Evolutionary conservation across 208 protist species (phyloP).

Genomic region (Leishmania guyanensis): DNA sequence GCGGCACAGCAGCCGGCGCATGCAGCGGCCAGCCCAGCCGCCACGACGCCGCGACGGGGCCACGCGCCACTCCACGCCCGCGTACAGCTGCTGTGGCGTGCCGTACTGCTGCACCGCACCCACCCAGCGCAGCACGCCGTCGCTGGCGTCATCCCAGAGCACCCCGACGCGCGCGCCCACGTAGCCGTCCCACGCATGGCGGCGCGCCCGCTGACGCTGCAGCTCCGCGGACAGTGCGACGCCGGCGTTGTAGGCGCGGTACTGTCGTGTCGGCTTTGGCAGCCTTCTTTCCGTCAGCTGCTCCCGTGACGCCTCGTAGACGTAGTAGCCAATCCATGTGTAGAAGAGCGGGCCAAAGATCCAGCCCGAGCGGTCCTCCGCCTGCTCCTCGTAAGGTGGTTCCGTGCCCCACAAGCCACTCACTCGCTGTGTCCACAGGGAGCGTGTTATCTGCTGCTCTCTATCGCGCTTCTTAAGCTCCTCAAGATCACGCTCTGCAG

Average conservation of each 20-base stretch:
- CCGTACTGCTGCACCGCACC: conserved; percentile 50
- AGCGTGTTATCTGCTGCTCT: conserved; percentile 11
- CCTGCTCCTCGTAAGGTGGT: conserved; percentile 26
- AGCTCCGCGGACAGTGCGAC: conserved; percentile 23
- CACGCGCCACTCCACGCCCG: conserved; percentile 56
- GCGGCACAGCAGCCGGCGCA: conserved; percentile 2
- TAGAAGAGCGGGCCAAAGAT: conserved; percentile 28
- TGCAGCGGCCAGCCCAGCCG: neutral
- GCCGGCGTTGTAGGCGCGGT: conserved; percentile 23
- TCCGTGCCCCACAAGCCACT: conserved; percentile 31
- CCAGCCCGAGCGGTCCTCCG: conserved; percentile 30
- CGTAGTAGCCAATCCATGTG: neutral
- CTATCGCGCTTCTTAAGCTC: conserved; percentile 12
- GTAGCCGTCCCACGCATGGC: conserved; percentile 45
- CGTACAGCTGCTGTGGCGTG: conserved; percentile 38
- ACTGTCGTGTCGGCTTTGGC: neutral
- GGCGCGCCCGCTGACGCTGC: conserved; percentile 31
- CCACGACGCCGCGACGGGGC: conserved; percentile 25
- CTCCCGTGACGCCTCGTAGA: neutral
- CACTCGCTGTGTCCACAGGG: conserved; percentile 21
- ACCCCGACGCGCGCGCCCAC: conserved; percentile 30
- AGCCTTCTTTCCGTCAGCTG: neutral
- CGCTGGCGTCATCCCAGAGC: conserved; percentile 23
- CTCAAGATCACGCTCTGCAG: conserved; percentile 13
- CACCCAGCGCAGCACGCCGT: conserved; percentile 53